Evolutionary conservation across 2,329 filamentous ascomycete genomes (phyloP), one percentile per base, ranked within the genome.

Genomic region (Trichoderma arundinaceum): DNA sequence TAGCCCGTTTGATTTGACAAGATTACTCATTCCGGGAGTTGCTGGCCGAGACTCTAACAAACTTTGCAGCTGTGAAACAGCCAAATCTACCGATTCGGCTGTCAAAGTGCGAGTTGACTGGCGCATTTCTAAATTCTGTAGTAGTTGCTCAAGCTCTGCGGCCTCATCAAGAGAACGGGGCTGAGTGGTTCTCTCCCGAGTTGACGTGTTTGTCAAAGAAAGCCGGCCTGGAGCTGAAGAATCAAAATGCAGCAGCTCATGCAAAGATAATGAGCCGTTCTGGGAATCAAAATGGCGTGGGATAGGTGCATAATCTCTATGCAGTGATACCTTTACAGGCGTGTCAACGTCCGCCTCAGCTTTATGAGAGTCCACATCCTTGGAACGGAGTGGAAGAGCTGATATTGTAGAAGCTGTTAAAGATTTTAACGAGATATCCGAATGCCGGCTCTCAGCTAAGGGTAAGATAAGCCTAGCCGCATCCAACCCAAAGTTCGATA

Each of bases 1-100:
- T 46, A 72, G 62, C 13, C 71, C 71, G 58, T 68, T 66, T 46
- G 68, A 67, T 57, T 69, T 64, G 19, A 71, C 32, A 8, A 35
- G 17, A 15, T 49, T 59, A 28, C 62, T 58, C 17, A 64, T 35
- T 38, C 66, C 53, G 3, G 68, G 62, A 10, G 66, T 69, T 44
- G 69, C 32, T 2, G 33, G 52, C 10, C 69, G 66, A 39, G 68
- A 63, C 15, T 52, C 66, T 9, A 68, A 64, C 41, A 75, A 22
- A 6, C 19, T 60, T 41, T 69, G 44, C 12, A 77, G 62, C 7
- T 72, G 52, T 7, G 44, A 19, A 22, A 68, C 66, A 10, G 70
- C 72, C 2, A 57, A 32, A 22, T 64, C 53, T 6, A 70, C 9
- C 38, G n/a, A 56, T 33, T 68, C 63, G 4, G 46, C 19, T 17